Percentiles rank a stretch among this genome's conserved stretches.
Evolutionary conservation across 208 protist genomes (phyloP).

Genomic region (Willaertia magna): DNA sequence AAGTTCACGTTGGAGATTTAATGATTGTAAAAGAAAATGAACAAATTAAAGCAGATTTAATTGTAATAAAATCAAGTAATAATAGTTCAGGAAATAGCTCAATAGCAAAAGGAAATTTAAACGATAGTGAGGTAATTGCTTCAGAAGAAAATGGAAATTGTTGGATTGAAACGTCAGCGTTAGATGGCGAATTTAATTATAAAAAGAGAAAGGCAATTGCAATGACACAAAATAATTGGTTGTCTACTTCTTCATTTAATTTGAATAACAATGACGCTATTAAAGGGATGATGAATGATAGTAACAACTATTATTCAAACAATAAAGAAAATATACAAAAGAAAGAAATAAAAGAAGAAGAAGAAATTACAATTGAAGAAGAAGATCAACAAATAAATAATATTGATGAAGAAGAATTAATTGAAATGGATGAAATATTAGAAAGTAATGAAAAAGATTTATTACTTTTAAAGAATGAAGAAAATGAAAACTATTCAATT

Average conservation of each 20-base stretch:
- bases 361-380: not conserved
- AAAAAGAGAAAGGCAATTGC: not conserved
- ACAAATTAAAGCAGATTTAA: conserved; percentile 25
- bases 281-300: no score
- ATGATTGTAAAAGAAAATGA: conserved; percentile 9
- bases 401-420: no score
- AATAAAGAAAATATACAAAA: no score
- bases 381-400: no score
- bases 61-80: conserved; percentile 15
- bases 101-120: not conserved
- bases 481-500: no score
- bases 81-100: not conserved
- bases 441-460: no score
- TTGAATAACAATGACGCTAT: no score
- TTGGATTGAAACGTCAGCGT: not conserved
- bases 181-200: not conserved
- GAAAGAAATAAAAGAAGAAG: no score
- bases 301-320: no score
- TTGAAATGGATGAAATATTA: no score
- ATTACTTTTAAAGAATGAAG: no score
- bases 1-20: conserved; percentile 29
- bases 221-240: not conserved
- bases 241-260: not conserved
- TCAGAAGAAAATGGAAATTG: not conserved
- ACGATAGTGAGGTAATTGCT: not conserved